Evolutionary conservation across 176 grass and related monocot species (phyloP).

Genomic region (Carex parvula): DNA sequence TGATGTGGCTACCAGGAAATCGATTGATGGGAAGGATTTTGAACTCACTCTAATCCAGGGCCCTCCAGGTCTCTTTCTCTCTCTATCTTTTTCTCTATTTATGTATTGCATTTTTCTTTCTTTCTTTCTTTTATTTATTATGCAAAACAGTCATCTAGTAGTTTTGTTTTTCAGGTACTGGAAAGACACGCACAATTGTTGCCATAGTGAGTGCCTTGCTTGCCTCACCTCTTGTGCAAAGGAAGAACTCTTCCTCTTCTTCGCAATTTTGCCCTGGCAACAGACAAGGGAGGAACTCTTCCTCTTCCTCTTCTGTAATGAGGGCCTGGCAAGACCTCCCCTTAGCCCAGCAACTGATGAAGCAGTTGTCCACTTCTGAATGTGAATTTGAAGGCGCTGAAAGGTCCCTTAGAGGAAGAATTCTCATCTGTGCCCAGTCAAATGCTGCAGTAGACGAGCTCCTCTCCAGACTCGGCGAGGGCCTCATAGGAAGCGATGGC

Average conservation of each 20-base stretch:
- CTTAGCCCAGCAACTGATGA: constrained; percentile 67
- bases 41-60: constrained; percentile 94
- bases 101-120: not conserved
- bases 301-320: constrained; percentile 57
- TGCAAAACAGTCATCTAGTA: not conserved
- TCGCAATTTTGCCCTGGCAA: constrained; percentile 22
- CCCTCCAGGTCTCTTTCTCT: constrained; percentile 67
- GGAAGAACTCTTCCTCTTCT: constrained; percentile 30
- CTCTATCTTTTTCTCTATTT: not conserved
- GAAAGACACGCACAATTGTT: constrained; percentile 89
- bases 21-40: constrained; percentile 38
- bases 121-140: not conserved
- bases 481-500: constrained; percentile 65
- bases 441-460: constrained; percentile 98
- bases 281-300: constrained; percentile 42
- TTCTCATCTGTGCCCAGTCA: constrained; percentile 85
- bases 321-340: constrained; percentile 91
- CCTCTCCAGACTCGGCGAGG: constrained; percentile 77
- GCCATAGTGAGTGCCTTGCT: constrained; percentile 83
- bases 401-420: constrained; percentile 55
- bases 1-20: constrained; percentile 41
- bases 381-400: constrained; percentile 21
- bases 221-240: constrained; percentile 41
- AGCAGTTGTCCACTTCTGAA: constrained; percentile 37
- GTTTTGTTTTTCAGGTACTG: constrained; percentile 57